These are phyloP conservation scores for Lanmaoa rubissima DNA, from an alignment of 768 basidiomycete species.

Conservation along the genomic window DNA sequence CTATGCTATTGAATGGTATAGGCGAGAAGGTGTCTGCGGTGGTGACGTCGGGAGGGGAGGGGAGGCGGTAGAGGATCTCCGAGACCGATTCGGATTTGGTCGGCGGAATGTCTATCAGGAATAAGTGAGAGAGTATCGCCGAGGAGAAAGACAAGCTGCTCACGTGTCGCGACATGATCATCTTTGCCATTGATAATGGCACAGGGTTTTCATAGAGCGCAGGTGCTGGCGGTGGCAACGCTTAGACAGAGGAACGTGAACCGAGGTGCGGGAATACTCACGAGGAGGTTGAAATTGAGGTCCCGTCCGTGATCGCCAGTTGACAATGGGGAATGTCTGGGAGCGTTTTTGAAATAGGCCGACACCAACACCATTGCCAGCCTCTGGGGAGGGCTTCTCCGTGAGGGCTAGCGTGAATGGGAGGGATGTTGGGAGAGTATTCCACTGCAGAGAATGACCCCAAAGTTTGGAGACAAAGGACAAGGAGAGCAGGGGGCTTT, in stretches of 20 bases:
- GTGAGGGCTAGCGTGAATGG: constrained; percentile 23
- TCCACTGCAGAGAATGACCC: constrained; percentile 25
- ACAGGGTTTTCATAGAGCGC: constrained; percentile 42
- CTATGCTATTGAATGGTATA: constrained; percentile 36
- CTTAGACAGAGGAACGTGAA: not conserved
- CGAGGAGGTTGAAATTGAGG: constrained; percentile 33
- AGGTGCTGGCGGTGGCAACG: constrained; percentile 32
- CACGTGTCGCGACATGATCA: constrained; percentile 54
- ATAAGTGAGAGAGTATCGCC: not conserved
- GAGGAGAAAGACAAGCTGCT: constrained; percentile 15
- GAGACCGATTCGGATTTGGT: constrained; percentile 29
- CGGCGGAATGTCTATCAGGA: constrained; percentile 32
- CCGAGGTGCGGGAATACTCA: constrained; percentile 15
- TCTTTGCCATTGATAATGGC: constrained; percentile 50
- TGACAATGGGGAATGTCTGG: constrained; percentile 16
- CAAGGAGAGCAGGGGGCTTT: not conserved
- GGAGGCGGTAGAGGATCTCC: constrained; percentile 22
- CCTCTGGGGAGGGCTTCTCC: constrained; percentile 22
- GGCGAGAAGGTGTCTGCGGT: constrained; percentile 34
- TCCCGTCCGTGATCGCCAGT: constrained; percentile 22
- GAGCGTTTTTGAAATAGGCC: constrained; percentile 10
- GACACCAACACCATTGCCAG: constrained; percentile 6
- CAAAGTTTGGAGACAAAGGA: constrained; percentile 9
- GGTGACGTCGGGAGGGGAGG: constrained; percentile 23
- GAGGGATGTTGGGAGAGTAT: constrained; percentile 26